A percentile compares a stretch with the other conserved stretches of the same genome.
phyloP scores from a whole-genome alignment of 116 monocot species.

The Thalassia testudinum region DNA sequence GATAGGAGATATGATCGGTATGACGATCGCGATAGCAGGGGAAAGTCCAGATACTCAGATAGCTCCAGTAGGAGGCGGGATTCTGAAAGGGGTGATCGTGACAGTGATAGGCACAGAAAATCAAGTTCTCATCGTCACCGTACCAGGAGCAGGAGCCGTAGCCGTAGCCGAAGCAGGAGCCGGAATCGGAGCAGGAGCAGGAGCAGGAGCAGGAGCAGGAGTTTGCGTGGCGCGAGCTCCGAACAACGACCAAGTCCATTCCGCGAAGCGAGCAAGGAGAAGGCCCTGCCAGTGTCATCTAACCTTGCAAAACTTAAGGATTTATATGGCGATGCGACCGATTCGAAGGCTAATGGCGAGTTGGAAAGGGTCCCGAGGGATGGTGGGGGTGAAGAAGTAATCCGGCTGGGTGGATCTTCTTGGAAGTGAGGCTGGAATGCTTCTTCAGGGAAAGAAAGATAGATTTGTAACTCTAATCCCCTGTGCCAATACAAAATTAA shows the following conservation, averaged over 20 bases:
- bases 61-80: slow-evolving; percentile 17
- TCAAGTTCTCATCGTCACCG: slow-evolving; percentile 20
- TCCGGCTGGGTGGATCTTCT: slow-evolving; percentile 42
- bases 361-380: slow-evolving; percentile 23
- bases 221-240: slow-evolving; percentile 5
- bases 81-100: slow-evolving; percentile 21
- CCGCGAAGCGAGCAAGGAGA: slow-evolving; percentile 31
- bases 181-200: slow-evolving; percentile 36
- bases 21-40: slow-evolving; percentile 23
- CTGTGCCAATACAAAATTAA: too few species aligned
- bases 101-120: slow-evolving; percentile 10
- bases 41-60: slow-evolving; percentile 13
- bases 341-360: slow-evolving; percentile 20
- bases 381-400: slow-evolving; percentile 54
- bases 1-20: slow-evolving; percentile 7
- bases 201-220: slow-evolving; percentile 40
- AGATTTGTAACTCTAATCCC: too few species aligned
- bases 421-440: too few species aligned
- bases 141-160: too few species aligned
- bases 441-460: too few species aligned
- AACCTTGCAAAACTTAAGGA: too few species aligned
- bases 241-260: slow-evolving; percentile 37
- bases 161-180: too few species aligned
- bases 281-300: slow-evolving; percentile 17
- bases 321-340: slow-evolving; percentile 61